Base-by-base conservation (phyloP, 495 filamentous ascomycete species). In the Neurospora cerealis region DNA sequence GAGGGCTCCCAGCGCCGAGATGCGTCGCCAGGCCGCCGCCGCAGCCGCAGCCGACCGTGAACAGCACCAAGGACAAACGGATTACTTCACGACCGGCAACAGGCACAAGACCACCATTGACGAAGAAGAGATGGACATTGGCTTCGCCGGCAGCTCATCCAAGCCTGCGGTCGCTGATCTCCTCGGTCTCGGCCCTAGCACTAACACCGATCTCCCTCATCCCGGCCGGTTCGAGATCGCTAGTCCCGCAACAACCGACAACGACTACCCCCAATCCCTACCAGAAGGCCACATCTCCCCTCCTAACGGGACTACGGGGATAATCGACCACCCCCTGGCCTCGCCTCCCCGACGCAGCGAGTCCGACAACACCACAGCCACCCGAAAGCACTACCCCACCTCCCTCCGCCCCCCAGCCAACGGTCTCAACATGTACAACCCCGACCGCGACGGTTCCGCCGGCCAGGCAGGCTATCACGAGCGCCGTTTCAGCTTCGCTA, bases 181-280 rank as follows among this genome's bases (percentile, higher is more conserved):
- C n/a, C 86, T 98, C 32, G 88, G 89, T 21, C 86, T 98, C 32
- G 88, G 89, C 21, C 84, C 93, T 60, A 86, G 87, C 17, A 84
- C 74, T 66, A 84, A 81, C 1, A 86, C 86, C 28, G 92, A 94
- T 42, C 84, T 94, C 5, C 94, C 93, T 28, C 92, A 93, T 72
- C 89, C 91, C 1, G 94, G 95, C 75, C 91, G 93, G 44, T 97
- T 98, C 81, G 94, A 97, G 77, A 83, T 96, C 83, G 88, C 81
- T 79, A 91, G 72, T 38, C 32, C 41, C 24, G 71, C 21, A 84
- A 84, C 69, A 82, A 76, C 73, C n/a, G 75, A 70, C 40, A 71
- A 75, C 21, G 70, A 71, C 17, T 9, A 21, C 3, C 17, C 73
- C 7, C 72, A 34, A 7, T 72, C 71, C 36, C 13, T 46, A 60